Conservation (phyloP, 73 alveolate genomes). For the Paramecium sonneborni region DNA sequence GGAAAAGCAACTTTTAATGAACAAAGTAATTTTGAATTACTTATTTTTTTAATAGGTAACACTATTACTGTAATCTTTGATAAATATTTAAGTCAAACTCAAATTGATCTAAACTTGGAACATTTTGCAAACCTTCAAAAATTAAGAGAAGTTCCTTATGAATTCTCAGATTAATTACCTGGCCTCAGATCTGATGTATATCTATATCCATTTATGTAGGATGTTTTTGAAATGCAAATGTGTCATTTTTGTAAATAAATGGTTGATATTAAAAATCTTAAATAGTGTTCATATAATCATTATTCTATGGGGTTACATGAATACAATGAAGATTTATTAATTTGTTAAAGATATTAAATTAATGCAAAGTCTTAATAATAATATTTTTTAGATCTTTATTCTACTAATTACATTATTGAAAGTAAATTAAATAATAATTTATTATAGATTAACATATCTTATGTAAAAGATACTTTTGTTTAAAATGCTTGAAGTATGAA, state of each 20-base stretch:
- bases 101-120: neutral
- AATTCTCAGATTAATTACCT: neutral
- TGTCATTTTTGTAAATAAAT: constrained; percentile 38
- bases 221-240: constrained; percentile 18
- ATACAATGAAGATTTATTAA: constrained; percentile 39
- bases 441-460: neutral
- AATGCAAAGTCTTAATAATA: neutral
- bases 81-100: neutral
- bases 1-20: constrained; percentile 22
- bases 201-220: neutral
- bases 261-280: constrained; percentile 10
- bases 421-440: neutral
- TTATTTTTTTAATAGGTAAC: neutral
- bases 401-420: constrained; percentile 25
- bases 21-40: neutral
- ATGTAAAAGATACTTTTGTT: constrained; percentile 47
- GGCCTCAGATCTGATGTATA: constrained; percentile 25
- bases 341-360: constrained; percentile 8
- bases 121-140: neutral
- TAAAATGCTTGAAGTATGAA: constrained; percentile 21
- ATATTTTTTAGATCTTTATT: constrained; percentile 33
- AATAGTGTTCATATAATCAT: constrained; percentile 32
- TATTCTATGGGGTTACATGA: constrained; percentile 9
- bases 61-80: neutral
- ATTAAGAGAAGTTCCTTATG: constrained; percentile 22